Conservation (phyloP, 768 basidiomycete genomes). For the Chalciporus sphaerocephalus region DNA sequence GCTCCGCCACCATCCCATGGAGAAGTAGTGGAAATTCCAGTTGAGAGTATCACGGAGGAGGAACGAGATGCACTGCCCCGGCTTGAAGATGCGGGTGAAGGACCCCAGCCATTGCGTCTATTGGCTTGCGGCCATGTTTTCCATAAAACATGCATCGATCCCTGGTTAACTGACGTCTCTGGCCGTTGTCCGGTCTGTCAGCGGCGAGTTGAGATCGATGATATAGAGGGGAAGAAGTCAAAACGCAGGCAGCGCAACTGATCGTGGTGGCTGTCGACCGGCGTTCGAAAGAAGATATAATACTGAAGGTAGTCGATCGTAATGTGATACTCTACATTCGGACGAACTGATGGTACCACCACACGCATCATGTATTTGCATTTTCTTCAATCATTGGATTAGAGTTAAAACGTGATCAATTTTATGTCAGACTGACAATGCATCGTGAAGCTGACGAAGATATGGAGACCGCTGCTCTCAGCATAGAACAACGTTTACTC, state of each 20-base stretch:
- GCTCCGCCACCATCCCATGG: conserved; percentile 10
- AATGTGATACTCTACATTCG: conserved; percentile 31
- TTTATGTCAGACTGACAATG: too few species aligned
- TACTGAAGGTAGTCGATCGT: conserved; percentile 27
- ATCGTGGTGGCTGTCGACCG: conserved; percentile 4
- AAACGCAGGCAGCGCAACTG: conserved; percentile 22
- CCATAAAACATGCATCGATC: conserved; percentile 88
- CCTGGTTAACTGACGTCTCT: conserved; percentile 81
- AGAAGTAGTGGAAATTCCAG: conserved; percentile 28
- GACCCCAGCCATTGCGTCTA: conserved; percentile 70
- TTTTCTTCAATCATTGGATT: conserved; percentile 24
- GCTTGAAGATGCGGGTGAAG: conserved; percentile 70
- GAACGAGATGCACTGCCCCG: conserved; percentile 41
- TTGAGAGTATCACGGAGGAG: conserved; percentile 39
- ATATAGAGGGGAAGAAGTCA: conserved; percentile 34
- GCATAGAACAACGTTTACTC: too few species aligned
- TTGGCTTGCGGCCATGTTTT: conserved; percentile 84
- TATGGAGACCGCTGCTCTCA: too few species aligned
- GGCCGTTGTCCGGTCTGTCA: conserved; percentile 89
- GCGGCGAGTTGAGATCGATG: conserved; percentile 54
- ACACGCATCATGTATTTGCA: conserved; percentile 20
- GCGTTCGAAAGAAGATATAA: conserved; percentile 16
- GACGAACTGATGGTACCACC: conserved; percentile 22
- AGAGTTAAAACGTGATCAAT: too few species aligned
- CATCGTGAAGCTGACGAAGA: too few species aligned